Evolutionary conservation across 208 protist genomes (phyloP).

Genomic region (Wallacemonas sp.): DNA sequence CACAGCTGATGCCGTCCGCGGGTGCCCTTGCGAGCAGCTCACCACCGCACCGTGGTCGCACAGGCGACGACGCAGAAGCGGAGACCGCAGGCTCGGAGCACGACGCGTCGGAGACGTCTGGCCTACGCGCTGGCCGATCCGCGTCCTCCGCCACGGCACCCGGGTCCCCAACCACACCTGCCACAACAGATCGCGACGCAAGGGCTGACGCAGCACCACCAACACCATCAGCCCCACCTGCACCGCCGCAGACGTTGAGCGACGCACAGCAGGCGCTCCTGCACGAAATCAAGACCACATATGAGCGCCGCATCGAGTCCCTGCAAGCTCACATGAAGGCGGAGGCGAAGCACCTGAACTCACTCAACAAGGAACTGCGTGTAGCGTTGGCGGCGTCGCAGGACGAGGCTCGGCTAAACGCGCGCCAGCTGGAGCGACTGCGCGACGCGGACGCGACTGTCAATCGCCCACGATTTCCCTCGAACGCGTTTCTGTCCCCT

Average conservation of each 20-base stretch:
- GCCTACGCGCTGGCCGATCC: too few species aligned
- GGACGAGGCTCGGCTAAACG: constrained; percentile 43
- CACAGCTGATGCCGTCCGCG: background rate
- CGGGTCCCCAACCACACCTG: too few species aligned
- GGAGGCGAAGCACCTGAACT: constrained; percentile 53
- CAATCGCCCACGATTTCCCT: background rate
- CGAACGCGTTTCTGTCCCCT: background rate
- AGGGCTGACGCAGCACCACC: background rate
- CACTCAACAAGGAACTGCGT: constrained; percentile 64
- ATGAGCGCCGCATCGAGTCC: constrained; percentile 46
- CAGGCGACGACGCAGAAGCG: too few species aligned
- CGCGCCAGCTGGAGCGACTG: constrained; percentile 23
- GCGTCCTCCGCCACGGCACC: too few species aligned
- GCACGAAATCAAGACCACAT: constrained; percentile 41
- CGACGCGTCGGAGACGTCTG: too few species aligned
- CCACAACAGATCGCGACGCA: too few species aligned
- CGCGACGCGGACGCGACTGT: constrained; percentile 1
- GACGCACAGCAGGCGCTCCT: constrained; percentile 32
- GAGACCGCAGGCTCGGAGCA: too few species aligned
- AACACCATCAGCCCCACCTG: background rate
- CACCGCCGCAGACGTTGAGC: constrained; percentile 16
- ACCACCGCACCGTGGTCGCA: too few species aligned
- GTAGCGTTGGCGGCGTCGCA: constrained; percentile 53
- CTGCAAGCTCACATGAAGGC: constrained; percentile 40
- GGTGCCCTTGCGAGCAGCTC: too few species aligned